A percentile compares a stretch with the other conserved stretches of the same genome.
These are phyloP conservation scores for Psilocybe subaeruginosa DNA, from an alignment of 768 basidiomycete genomes.

Conservation along the genomic window DNA sequence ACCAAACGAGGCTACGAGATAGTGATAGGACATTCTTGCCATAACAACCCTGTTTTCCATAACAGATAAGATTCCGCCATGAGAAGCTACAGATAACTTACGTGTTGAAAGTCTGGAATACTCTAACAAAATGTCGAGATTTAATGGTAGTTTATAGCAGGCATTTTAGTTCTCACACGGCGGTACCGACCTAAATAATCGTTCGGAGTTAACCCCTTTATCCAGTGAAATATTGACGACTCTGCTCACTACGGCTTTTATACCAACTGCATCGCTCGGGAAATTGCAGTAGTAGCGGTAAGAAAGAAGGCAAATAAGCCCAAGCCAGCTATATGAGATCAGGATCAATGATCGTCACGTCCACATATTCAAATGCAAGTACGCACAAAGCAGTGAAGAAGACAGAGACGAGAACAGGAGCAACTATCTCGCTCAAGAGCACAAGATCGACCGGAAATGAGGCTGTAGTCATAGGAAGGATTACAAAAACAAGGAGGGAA, in stretches of 20 bases:
- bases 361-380: no score
- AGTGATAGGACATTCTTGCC: neutral
- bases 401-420: neutral
- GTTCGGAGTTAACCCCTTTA: no score
- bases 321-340: neutral
- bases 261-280: neutral
- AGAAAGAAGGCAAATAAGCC: neutral
- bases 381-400: neutral
- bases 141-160: neutral
- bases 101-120: neutral
- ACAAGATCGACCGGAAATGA: neutral
- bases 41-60: neutral
- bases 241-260: neutral
- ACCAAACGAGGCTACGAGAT: neutral
- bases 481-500: neutral
- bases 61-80: no score
- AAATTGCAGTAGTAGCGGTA: slow-evolving; percentile 1
- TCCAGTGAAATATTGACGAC: neutral
- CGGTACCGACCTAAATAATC: neutral
- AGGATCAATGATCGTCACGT: no score
- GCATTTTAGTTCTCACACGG: neutral
- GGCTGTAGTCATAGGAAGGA: neutral
- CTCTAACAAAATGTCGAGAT: neutral
- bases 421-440: neutral
- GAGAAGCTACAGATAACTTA: neutral